A percentile compares a stretch with the other conserved stretches of the same genome.
phyloP scores from a whole-genome alignment of 2,329 filamentous ascomycete species.

The Aspergillus hortae region DNA sequence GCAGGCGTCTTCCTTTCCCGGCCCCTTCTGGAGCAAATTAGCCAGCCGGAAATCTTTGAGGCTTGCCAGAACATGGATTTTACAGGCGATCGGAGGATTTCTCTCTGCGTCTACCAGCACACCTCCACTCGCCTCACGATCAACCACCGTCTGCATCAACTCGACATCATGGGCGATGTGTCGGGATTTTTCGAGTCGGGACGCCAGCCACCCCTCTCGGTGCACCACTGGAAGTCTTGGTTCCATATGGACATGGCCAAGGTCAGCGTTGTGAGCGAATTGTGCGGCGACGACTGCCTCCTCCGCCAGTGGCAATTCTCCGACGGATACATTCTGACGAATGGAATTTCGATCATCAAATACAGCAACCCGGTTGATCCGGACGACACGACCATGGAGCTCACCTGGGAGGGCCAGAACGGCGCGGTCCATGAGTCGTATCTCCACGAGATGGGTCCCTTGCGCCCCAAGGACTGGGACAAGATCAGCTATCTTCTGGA shows the following conservation, averaged over 20 bases:
- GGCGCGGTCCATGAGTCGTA: conserved; percentile 42
- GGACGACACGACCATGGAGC: conserved; percentile 47
- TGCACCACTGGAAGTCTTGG: conserved; percentile 65
- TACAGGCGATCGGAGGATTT: conserved; percentile 55
- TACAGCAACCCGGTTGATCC: conserved; percentile 48
- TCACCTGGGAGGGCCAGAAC: conserved; percentile 51
- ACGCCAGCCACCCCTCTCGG: conserved; percentile 48
- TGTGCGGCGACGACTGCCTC: conserved; percentile 57
- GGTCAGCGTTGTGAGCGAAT: conserved; percentile 47
- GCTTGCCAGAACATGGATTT: conserved; percentile 47
- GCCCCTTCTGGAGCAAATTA: conserved; percentile 49
- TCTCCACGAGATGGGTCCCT: conserved; percentile 53
- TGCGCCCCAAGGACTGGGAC: conserved; percentile 41
- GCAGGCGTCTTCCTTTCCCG: conserved; percentile 58
- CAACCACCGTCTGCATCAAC: conserved; percentile 55
- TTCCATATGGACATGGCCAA: conserved; percentile 49
- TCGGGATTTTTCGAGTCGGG: conserved; percentile 61
- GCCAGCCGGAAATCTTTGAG: conserved; percentile 41
- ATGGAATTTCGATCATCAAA: conserved; percentile 56
- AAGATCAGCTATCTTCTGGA: conserved; percentile 54
- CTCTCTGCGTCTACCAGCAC: conserved; percentile 55
- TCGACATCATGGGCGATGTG: conserved; percentile 54
- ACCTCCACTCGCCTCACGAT: conserved; percentile 54
- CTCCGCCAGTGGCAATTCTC: conserved; percentile 53
- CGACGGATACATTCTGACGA: conserved; percentile 51